Percentiles rank a stretch among this genome's conserved stretches.
These are phyloP conservation scores for Saccharomyces hybrid DNA, from an alignment of 1,139 yeast species.

Conservation along the genomic window DNA sequence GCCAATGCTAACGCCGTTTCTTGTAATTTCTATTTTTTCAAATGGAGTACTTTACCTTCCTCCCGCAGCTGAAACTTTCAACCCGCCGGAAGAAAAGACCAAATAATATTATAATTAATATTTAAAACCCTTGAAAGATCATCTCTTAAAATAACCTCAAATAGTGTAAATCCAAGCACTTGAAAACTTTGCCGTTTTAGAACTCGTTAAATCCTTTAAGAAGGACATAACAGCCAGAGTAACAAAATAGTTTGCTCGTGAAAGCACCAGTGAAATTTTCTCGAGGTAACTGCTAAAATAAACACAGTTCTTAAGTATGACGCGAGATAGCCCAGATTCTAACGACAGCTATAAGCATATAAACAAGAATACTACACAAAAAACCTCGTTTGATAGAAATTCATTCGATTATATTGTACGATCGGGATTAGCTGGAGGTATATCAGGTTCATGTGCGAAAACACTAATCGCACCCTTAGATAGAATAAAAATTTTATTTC, in stretches of 20 bases:
- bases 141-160: background rate
- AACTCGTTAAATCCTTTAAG: background rate
- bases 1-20: background rate
- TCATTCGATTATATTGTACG: slow-evolving; percentile 70
- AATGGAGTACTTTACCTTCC: background rate
- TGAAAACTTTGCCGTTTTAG: background rate
- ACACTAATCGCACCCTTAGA: slow-evolving; percentile 93
- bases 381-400: slow-evolving; percentile 45
- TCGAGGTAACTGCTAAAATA: background rate
- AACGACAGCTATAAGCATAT: background rate
- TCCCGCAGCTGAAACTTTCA: background rate
- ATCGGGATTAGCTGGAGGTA: slow-evolving; percentile 90
- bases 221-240: background rate
- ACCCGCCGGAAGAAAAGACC: background rate
- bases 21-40: background rate
- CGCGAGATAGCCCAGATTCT: background rate
- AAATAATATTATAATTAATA: background rate
- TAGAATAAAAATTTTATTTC: slow-evolving; percentile 88
- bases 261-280: background rate
- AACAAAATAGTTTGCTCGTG: background rate
- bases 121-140: background rate
- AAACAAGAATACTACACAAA: background rate
- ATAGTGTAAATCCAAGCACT: background rate
- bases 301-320: background rate
- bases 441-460: slow-evolving; percentile 93